Evolutionary conservation across 1,284 basidiomycete species (phyloP).

Genomic region (Entoloma clypeatum): DNA sequence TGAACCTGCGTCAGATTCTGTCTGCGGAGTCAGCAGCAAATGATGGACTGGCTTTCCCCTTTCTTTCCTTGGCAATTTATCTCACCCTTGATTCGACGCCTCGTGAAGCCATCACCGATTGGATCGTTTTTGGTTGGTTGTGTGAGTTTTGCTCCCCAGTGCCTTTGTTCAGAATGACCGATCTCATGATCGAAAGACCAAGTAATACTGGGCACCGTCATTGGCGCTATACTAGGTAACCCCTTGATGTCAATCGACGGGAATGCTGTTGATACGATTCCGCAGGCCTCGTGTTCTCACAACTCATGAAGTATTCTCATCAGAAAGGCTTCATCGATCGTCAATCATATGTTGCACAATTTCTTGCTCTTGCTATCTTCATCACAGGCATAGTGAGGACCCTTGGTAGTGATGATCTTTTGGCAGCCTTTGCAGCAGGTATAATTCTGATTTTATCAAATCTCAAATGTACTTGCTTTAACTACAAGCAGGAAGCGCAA

Average conservation of each 20-base stretch:
- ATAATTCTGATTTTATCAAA: conserved; percentile 9
- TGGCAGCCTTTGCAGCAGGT: conserved; percentile 93
- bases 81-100: conserved; percentile 70
- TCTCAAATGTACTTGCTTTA: conserved; percentile 1
- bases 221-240: conserved; percentile 74
- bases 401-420: conserved; percentile 81
- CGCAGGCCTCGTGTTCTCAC: conserved; percentile 66
- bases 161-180: no score
- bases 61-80: conserved; percentile 85
- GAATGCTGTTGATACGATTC: background rate
- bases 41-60: conserved; percentile 86
- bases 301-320: conserved; percentile 82
- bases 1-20: conserved; percentile 77
- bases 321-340: conserved; percentile 78
- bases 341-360: conserved; percentile 90
- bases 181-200: no score
- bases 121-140: conserved; percentile 81
- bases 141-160: no score
- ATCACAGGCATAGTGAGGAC: conserved; percentile 76
- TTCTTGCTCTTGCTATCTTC: conserved; percentile 80
- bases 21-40: conserved; percentile 86
- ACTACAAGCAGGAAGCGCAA: conserved; percentile 63
- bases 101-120: conserved; percentile 64
- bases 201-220: conserved; percentile 74
- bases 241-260: conserved; percentile 3